Evolutionary conservation across 2,329 filamentous ascomycete species (phyloP), one percentile per base, ranked within the genome.

Genomic region (Fusarium napiforme): DNA sequence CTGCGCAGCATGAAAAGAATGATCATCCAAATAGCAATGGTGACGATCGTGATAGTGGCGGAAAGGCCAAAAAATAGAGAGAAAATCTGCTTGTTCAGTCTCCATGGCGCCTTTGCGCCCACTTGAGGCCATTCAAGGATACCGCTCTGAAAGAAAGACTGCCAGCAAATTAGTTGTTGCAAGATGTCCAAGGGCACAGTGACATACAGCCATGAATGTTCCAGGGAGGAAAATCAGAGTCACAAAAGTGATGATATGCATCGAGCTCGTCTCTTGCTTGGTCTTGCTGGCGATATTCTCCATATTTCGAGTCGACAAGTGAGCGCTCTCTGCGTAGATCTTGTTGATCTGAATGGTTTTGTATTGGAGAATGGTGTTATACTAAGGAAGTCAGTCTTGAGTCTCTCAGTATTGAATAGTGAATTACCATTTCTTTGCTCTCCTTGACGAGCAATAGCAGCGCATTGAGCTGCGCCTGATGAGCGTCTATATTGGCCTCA

Each of bases 71-170:
- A 26, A 4, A 74, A 74, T 3, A 74, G 26, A 4, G 36, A 26
- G 9, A 74, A 74, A 1, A 71, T 52, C 7, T 32, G 16, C 1
- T 10, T 23, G 12, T 74, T 69, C 1, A 74, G 37, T 4, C 39
- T 46, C 59, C 59, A 64, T 1, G 30, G 26, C 2, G 60, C 59
- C 18, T 50, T 12, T 7, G 57, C 36, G 3, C 34, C 19, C 5
- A 47, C 9, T 0, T 40, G 28, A 28, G 62, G 50, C 58, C 62
- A 74, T 5, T 74, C 52, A 4, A 74, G 64, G 5, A 74, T 74
- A 23, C 67, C 71, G 4, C 72, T 74, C 10, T 74, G 72, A 15
- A 74, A 74, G 12, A 74, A 74, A 3, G 71, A 49, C 72, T 74
- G 1, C 4, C 11, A 14, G 19, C 7, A 11, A 12, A 36, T 71